A percentile compares a stretch with the other conserved stretches of the same genome.
phyloP scores from a whole-genome alignment of 73 alveolate species.

The Paramecium tetraurelia region DNA sequence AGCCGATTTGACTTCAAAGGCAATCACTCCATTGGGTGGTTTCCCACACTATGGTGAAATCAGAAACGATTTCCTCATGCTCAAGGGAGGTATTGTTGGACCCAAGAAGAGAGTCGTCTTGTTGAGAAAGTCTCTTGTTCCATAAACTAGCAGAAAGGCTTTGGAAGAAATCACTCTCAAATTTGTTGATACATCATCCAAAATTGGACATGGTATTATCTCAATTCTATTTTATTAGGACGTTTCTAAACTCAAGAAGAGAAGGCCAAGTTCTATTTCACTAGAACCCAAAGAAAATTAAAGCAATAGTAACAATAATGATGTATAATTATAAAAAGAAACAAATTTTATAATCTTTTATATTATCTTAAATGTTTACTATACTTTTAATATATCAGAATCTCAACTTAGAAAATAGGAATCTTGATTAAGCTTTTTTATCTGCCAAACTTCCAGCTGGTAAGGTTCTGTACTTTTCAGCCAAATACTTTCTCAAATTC shows the following conservation, averaged over 20 bases:
- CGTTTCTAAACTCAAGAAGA: slow-evolving; percentile 99
- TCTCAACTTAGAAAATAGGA: slow-evolving; percentile 60
- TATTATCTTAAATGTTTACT: not conserved
- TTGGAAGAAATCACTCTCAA: slow-evolving; percentile 92
- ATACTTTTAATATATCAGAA: slow-evolving; percentile 38
- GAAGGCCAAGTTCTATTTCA: slow-evolving; percentile 90
- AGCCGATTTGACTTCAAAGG: slow-evolving; percentile 96
- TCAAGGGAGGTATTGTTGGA: slow-evolving; percentile 99
- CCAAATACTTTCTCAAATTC: slow-evolving; percentile 40
- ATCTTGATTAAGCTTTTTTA: slow-evolving; percentile 48
- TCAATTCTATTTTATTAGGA: not conserved
- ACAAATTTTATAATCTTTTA: not conserved
- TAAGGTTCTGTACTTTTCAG: slow-evolving; percentile 54
- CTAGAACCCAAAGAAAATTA: slow-evolving; percentile 17
- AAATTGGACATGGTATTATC: slow-evolving; percentile 98
- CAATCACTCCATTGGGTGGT: slow-evolving; percentile 99
- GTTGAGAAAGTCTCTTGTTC: slow-evolving; percentile 96
- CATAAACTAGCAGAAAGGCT: slow-evolving; percentile 88
- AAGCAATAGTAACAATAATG: not conserved
- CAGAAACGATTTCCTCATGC: slow-evolving; percentile 97
- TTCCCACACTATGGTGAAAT: slow-evolving; percentile 99
- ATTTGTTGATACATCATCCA: slow-evolving; percentile 99
- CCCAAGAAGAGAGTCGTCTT: slow-evolving; percentile 97
- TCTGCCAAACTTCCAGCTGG: slow-evolving; percentile 50
- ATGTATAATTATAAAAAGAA: not conserved